A percentile compares a stretch with the other conserved stretches of the same genome.
Conservation (phyloP, 2,329 filamentous ascomycete genomes). For the Exophiala phaeomuriformis region DNA sequence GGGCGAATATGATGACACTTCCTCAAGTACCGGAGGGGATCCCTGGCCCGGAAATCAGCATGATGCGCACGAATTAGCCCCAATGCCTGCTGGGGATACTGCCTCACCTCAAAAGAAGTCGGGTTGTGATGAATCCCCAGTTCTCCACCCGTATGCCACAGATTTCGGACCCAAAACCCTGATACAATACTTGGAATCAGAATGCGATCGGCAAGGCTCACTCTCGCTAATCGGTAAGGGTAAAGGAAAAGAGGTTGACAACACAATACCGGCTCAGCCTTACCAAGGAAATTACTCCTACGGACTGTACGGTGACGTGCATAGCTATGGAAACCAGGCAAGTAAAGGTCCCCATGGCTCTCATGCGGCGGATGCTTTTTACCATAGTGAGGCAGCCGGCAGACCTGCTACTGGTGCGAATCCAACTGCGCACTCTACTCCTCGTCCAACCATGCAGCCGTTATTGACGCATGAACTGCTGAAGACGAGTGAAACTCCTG, state of each 20-base stretch:
- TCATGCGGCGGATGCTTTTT: background rate
- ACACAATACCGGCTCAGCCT: background rate
- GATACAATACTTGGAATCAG: slow-evolving; percentile 14
- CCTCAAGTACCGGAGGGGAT: background rate
- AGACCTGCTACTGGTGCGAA: no score
- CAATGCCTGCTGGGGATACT: background rate
- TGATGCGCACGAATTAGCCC: background rate
- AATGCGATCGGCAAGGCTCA: slow-evolving; percentile 11
- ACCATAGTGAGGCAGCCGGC: no score
- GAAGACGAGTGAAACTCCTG: background rate
- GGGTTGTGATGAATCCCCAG: background rate
- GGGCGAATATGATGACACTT: background rate
- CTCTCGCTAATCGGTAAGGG: slow-evolving; percentile 7
- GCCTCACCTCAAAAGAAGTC: background rate
- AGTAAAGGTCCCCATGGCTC: background rate
- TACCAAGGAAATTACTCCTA: background rate
- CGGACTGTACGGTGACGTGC: background rate
- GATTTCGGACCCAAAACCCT: slow-evolving; percentile 22
- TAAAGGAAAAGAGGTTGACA: slow-evolving; percentile 5
- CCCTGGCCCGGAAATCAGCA: background rate
- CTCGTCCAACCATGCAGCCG: background rate
- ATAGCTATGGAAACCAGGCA: background rate
- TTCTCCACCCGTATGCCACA: slow-evolving; percentile 14
- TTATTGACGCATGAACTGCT: background rate
- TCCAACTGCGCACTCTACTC: no score